These are phyloP conservation scores for Verticillium nonalfalfae DNA, from an alignment of 2,329 filamentous ascomycete species.

Conservation along the genomic window DNA sequence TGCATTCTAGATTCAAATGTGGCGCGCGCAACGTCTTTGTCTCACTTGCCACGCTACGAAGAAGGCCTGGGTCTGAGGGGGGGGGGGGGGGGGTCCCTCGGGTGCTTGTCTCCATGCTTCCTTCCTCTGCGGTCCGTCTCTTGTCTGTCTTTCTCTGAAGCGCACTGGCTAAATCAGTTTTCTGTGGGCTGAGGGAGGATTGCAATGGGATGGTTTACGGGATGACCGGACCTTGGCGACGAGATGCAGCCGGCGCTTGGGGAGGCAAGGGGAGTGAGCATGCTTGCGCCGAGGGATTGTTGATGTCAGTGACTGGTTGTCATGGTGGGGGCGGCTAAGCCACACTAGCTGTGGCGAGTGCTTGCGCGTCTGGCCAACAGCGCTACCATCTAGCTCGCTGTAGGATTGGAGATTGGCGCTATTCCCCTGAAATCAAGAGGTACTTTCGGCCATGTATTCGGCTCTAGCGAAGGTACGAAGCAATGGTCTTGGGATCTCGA, in stretches of 20 bases:
- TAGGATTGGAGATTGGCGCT: neutral
- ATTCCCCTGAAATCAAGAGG: neutral
- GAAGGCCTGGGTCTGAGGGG: neutral
- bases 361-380: conserved; percentile 4
- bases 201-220: neutral
- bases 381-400: neutral
- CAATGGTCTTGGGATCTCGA: neutral
- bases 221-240: neutral
- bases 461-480: neutral
- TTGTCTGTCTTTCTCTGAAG: neutral
- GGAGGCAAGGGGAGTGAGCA: neutral
- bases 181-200: too few relatives aligned
- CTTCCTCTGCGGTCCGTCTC: neutral
- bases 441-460: neutral
- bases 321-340: neutral
- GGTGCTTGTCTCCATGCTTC: too few relatives aligned
- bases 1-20: neutral
- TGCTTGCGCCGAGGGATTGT: neutral
- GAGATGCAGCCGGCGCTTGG: neutral
- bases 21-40: neutral
- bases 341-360: conserved; percentile 9
- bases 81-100: neutral
- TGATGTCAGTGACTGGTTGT: neutral
- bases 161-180: neutral
- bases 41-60: neutral